These are phyloP conservation scores for Geum urbanum DNA, from an alignment of 306 rosid species.

Conservation along the genomic window DNA sequence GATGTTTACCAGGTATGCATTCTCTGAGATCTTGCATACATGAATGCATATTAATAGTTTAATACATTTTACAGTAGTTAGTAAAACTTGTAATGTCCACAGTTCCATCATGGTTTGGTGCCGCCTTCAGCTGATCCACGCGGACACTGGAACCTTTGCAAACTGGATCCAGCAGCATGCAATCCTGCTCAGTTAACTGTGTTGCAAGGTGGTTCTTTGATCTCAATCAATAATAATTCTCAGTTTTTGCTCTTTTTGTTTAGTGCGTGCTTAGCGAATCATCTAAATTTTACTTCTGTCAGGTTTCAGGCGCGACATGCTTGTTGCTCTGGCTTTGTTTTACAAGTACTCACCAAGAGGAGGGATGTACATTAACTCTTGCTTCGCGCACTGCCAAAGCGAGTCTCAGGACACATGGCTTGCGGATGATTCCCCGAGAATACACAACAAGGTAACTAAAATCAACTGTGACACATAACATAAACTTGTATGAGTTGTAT, in stretches of 20 bases:
- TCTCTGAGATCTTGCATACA: background rate
- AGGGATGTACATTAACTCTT: slow-evolving; percentile 83
- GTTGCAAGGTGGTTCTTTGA: slow-evolving; percentile 62
- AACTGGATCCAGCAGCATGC: slow-evolving; percentile 56
- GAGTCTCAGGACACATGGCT: slow-evolving; percentile 93
- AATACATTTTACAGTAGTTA: too few relatives aligned
- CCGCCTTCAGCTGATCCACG: slow-evolving; percentile 74
- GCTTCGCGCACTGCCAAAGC: slow-evolving; percentile 98
- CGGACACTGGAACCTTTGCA: slow-evolving; percentile 84
- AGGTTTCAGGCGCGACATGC: slow-evolving; percentile 73
- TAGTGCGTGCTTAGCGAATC: background rate
- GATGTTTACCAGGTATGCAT: slow-evolving; percentile 40
- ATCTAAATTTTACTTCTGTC: background rate
- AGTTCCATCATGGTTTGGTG: slow-evolving; percentile 52
- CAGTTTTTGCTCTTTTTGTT: background rate
- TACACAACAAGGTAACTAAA: slow-evolving; percentile 56
- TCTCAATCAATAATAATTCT: background rate
- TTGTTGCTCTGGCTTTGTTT: slow-evolving; percentile 46
- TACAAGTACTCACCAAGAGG: slow-evolving; percentile 51
- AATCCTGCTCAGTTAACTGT: slow-evolving; percentile 39
- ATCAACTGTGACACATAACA: background rate
- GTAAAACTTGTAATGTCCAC: background rate
- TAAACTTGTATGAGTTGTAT: background rate
- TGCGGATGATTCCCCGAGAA: slow-evolving; percentile 62
- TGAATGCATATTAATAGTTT: too few relatives aligned